phyloP scores from a whole-genome alignment of 306 rosid genomes.

The Geum urbanum region DNA sequence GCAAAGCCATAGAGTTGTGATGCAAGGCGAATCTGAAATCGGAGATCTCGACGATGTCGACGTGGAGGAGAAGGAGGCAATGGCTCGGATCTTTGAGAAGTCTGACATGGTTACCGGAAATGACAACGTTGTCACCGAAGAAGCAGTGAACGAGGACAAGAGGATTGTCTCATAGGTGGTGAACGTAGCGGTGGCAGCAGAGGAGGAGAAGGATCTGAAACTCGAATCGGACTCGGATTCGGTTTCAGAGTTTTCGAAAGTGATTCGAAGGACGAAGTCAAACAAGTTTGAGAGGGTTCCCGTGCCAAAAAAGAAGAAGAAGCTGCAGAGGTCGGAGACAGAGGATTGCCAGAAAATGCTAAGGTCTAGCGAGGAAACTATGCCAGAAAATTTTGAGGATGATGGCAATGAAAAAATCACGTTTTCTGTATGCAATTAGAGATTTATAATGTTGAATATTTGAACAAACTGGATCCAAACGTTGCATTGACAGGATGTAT shows the following conservation, averaged over 20 bases:
- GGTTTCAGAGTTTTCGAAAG: conserved; percentile 17
- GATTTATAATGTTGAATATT: too few relatives aligned
- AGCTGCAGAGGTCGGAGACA: conserved; percentile 53
- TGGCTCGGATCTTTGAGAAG: conserved; percentile 27
- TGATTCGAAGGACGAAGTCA: conserved; percentile 38
- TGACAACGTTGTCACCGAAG: conserved; percentile 14
- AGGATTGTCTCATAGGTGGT: conserved; percentile 36
- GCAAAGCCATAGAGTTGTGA: too few relatives aligned
- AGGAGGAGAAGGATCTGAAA: not conserved
- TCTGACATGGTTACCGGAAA: not conserved
- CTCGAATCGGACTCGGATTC: conserved; percentile 9
- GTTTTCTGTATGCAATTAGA: too few relatives aligned
- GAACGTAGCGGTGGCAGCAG: not conserved
- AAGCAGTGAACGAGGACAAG: conserved; percentile 46
- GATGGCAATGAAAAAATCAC: conserved; percentile 18
- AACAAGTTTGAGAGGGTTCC: conserved; percentile 28
- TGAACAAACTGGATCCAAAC: too few relatives aligned
- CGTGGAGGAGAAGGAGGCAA: not conserved
- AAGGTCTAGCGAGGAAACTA: conserved; percentile 12
- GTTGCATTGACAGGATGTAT: too few relatives aligned
- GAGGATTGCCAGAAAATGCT: conserved; percentile 30
- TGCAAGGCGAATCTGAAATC: too few relatives aligned
- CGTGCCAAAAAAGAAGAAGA: not conserved
- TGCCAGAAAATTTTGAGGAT: conserved; percentile 14
- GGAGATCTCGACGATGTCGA: not conserved